A percentile compares a stretch with the other conserved stretches of the same genome.
These are phyloP conservation scores for Tricladium varicosporioides DNA, from an alignment of 2,329 filamentous ascomycete genomes.

Conservation along the genomic window DNA sequence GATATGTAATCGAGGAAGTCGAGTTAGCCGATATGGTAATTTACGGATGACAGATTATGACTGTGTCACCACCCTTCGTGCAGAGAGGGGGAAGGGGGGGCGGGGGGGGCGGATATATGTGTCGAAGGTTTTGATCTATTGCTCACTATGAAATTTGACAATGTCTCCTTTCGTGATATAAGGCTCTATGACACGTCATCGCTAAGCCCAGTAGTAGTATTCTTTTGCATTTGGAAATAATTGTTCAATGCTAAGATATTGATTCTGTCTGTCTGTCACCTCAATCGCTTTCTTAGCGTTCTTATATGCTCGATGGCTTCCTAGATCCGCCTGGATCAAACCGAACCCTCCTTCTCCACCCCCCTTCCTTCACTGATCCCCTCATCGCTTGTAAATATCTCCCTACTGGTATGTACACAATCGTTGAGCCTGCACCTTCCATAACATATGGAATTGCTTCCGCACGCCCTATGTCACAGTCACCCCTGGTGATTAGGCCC, in stretches of 20 bases:
- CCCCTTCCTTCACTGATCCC: slow-evolving; percentile 64
- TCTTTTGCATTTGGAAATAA: slow-evolving; percentile 71
- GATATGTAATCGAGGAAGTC: slow-evolving; percentile 82
- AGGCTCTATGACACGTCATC: slow-evolving; percentile 50
- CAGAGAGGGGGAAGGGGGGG: slow-evolving; percentile 71
- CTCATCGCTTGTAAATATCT: slow-evolving; percentile 74
- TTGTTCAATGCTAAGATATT: slow-evolving; percentile 76
- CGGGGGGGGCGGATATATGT: slow-evolving; percentile 83
- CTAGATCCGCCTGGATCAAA: slow-evolving; percentile 63
- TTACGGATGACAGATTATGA: slow-evolving; percentile 86
- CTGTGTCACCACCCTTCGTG: slow-evolving; percentile 70
- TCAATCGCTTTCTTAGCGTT: slow-evolving; percentile 65
- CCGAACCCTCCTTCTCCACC: slow-evolving; percentile 65
- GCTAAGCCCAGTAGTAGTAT: slow-evolving; percentile 67
- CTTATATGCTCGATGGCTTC: slow-evolving; percentile 64
- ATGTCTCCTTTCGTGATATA: not conserved
- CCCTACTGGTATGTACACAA: slow-evolving; percentile 72
- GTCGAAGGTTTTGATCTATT: slow-evolving; percentile 78
- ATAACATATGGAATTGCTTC: slow-evolving; percentile 75
- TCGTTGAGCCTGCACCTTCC: slow-evolving; percentile 73
- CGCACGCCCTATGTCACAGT: slow-evolving; percentile 75
- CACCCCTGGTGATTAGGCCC: slow-evolving; percentile 80
- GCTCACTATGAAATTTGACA: slow-evolving; percentile 49
- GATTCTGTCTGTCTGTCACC: too few relatives aligned
- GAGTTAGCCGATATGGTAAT: slow-evolving; percentile 76